phyloP scores from a whole-genome alignment of 2,329 filamentous ascomycete species.

The Chlorencoelia australis region DNA sequence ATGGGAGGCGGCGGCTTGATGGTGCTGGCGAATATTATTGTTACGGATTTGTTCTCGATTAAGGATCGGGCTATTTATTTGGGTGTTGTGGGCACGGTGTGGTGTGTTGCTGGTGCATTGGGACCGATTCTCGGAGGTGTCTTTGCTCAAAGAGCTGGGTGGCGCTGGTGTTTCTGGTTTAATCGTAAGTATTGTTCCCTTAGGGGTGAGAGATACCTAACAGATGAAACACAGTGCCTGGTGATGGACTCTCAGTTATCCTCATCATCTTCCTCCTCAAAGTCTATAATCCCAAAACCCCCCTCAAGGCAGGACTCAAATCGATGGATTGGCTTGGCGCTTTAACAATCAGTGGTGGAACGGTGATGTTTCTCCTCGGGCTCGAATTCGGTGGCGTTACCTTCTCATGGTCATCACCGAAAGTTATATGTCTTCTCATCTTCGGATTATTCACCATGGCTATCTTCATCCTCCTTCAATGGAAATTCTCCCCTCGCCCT shows the following conservation, averaged over 20 bases:
- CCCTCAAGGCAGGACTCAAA: slow-evolving; percentile 46
- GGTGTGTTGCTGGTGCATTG: slow-evolving; percentile 49
- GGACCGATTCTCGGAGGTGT: slow-evolving; percentile 37
- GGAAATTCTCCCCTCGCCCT: slow-evolving; percentile 61
- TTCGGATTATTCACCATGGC: slow-evolving; percentile 49
- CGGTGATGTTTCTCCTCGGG: slow-evolving; percentile 74
- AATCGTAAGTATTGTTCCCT: no score
- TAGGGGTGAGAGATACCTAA: no score
- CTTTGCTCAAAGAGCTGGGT: slow-evolving; percentile 1
- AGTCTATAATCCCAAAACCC: slow-evolving; percentile 52
- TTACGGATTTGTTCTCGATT: slow-evolving; percentile 53
- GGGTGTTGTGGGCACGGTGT: slow-evolving; percentile 48
- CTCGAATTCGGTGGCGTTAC: slow-evolving; percentile 70
- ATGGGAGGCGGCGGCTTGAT: slow-evolving; percentile 43
- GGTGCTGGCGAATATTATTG: slow-evolving; percentile 33
- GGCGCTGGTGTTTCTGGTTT: slow-evolving; percentile 36
- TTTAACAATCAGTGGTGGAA: slow-evolving; percentile 56
- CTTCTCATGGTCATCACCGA: slow-evolving; percentile 60
- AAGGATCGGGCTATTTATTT: slow-evolving; percentile 47
- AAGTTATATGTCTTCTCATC: slow-evolving; percentile 67
- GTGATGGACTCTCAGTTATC: no score
- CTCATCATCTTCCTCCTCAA: slow-evolving; percentile 55
- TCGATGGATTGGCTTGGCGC: slow-evolving; percentile 51
- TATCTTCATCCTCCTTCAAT: slow-evolving; percentile 63
- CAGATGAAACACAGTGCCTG: no score